Evolutionary conservation across 257 asterid species (phyloP).

Genomic region (Rubia yunnanensis): DNA sequence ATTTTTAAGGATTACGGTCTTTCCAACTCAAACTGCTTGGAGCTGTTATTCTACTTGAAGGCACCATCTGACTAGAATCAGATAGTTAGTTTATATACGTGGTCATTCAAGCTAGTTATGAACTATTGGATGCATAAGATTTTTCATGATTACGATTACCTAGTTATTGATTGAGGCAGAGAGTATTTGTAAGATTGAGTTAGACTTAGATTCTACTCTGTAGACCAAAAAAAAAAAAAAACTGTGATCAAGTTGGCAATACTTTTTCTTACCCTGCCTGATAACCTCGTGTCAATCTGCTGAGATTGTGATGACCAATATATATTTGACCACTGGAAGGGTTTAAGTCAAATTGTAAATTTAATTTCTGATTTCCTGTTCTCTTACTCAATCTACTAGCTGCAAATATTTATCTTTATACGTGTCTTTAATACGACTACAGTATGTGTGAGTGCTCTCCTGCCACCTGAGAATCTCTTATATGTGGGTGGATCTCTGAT

Average conservation of each 20-base stretch:
- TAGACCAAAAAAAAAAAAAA: background rate
- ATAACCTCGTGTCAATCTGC: background rate
- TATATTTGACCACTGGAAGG: background rate
- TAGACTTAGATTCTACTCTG: background rate
- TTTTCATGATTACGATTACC: background rate
- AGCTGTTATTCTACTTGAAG: background rate
- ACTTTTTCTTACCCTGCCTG: background rate
- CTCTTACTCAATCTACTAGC: background rate
- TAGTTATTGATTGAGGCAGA: background rate
- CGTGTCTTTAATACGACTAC: background rate
- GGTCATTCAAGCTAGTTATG: background rate
- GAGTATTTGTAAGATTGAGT: background rate
- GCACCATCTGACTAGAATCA: background rate
- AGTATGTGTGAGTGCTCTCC: background rate
- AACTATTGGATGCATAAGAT: background rate
- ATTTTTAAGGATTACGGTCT: background rate
- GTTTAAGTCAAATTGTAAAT: background rate
- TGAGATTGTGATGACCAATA: background rate
- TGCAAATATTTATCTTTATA: background rate
- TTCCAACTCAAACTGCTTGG: background rate
- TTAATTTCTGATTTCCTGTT: background rate
- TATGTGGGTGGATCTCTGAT: constrained; percentile 8
- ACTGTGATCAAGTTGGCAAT: no score
- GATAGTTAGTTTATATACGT: background rate
- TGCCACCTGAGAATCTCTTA: constrained; percentile 3